Base-by-base conservation (phyloP, 1,284 basidiomycete genomes). In the Chalciporus sp. region DNA sequence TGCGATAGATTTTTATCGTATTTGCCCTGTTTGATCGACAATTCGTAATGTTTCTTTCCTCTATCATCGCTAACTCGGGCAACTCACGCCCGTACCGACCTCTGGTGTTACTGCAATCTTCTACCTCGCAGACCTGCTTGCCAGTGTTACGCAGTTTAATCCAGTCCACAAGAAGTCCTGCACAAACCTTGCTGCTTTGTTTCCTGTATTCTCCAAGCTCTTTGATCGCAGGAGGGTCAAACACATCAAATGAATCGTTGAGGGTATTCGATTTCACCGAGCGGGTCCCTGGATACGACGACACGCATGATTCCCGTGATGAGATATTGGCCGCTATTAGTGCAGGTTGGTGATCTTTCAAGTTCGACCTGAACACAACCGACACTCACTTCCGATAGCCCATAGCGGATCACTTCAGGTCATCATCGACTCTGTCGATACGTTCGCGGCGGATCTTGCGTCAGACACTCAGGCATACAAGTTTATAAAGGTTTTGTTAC, bases 371-470 rank as follows among this genome's bases (percentile, higher is more conserved):
- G 1, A 16, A 50, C 10, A 26, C 5, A 9, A 14, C 19, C 20
- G 17, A 47, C 58, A 49, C 51, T 61, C 47, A 64, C 59, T 31
- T 12, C 53, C 16, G 46, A 40, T 57, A 78, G 78, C 70, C 42
- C 69, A 75, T 20, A 31, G 72, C 39, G 74, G 76, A 28, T 73
- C 82, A 17, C 57, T 86, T 20, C 79, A 76, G 56, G 77, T 88
- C 23, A 67, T 86, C 51, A 74, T 91, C 44, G 89, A 91, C 66
- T 88, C 88, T 14, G 69, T 83, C 20, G 86, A 90, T 59, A 83
- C 82, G 7, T 69, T 91, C 14, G 65, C 76, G 8, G 73, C 79
- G 6, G 85, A 91, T 64, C 65, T 81, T 31, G 76, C 74, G 12
- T 84, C 85, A n/a, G 53, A 75, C 19, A 72, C 86, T 7, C 73